Evolutionary conservation across 2,329 filamentous ascomycete species (phyloP).

Genomic region (Xylariaceae sp.): DNA sequence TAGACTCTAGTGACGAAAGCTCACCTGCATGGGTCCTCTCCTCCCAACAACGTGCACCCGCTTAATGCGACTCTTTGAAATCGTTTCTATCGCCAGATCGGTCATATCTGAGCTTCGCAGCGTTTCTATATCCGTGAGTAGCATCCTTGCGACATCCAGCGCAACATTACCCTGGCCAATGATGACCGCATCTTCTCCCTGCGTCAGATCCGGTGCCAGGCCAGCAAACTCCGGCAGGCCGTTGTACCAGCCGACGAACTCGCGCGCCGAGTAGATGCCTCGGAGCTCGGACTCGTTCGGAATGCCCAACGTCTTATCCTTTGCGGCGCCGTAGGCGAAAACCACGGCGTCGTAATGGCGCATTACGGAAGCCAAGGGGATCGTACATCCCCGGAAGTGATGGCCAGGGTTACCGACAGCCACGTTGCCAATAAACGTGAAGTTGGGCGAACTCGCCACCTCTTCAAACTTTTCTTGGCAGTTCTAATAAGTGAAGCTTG

Average conservation of each 20-base stretch:
- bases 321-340: slow-evolving; percentile 86
- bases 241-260: slow-evolving; percentile 98
- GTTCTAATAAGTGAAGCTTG: slow-evolving; percentile 54
- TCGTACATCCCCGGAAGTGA: slow-evolving; percentile 40
- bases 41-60: slow-evolving; percentile 83
- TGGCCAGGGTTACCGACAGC: slow-evolving; percentile 57
- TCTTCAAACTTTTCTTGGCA: slow-evolving; percentile 92
- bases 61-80: slow-evolving; percentile 68
- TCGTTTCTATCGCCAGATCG: slow-evolving; percentile 68
- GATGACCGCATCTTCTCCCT: slow-evolving; percentile 76
- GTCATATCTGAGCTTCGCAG: slow-evolving; percentile 84
- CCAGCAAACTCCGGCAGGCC: slow-evolving; percentile 76
- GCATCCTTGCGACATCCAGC: slow-evolving; percentile 82
- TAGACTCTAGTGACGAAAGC: slow-evolving; percentile 19
- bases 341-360: slow-evolving; percentile 88
- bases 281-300: slow-evolving; percentile 68
- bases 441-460: slow-evolving; percentile 73
- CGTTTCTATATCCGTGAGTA: slow-evolving; percentile 69
- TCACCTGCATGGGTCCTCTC: slow-evolving; percentile 79
- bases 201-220: slow-evolving; percentile 66
- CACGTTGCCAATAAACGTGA: slow-evolving; percentile 88
- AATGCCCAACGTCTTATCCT: slow-evolving; percentile 73
- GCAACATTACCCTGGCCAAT: slow-evolving; percentile 97
- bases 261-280: slow-evolving; percentile 80
- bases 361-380: slow-evolving; percentile 64